Conservation (phyloP, 2,329 filamentous ascomycete genomes). For the Helotiales sp. region DNA sequence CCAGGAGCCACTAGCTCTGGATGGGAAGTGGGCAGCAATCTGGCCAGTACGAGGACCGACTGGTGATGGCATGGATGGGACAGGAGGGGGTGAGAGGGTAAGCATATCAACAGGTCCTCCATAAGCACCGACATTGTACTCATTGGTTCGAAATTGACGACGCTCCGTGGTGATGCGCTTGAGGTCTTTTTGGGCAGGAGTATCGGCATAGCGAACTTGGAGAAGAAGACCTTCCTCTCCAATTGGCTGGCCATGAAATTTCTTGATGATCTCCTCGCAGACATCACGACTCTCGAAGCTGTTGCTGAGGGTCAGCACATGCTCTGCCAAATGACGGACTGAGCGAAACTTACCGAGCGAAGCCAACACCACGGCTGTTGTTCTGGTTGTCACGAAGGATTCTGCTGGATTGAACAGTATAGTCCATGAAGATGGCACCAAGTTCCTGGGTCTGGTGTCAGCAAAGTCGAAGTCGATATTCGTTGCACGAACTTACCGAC, state of each 20-base stretch:
- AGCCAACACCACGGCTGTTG: slow-evolving; percentile 94
- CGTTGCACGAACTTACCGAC: slow-evolving; percentile 71
- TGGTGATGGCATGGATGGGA: slow-evolving; percentile 39
- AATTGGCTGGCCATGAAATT: slow-evolving; percentile 80
- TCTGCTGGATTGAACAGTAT: slow-evolving; percentile 88
- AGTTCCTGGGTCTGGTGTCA: slow-evolving; percentile 61
- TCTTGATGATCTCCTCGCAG: slow-evolving; percentile 86
- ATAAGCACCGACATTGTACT: slow-evolving; percentile 82
- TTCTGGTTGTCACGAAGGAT: slow-evolving; percentile 92
- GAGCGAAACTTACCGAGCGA: slow-evolving; percentile 76
- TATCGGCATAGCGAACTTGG: slow-evolving; percentile 97
- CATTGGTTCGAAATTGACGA: slow-evolving; percentile 92
- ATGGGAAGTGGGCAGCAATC: slow-evolving; percentile 42
- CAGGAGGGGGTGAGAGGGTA: slow-evolving; percentile 57
- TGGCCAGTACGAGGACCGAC: slow-evolving; percentile 41
- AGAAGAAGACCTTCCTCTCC: slow-evolving; percentile 82
- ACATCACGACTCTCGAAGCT: slow-evolving; percentile 90
- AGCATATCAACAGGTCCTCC: slow-evolving; percentile 56
- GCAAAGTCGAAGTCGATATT: too few species aligned
- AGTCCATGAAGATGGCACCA: slow-evolving; percentile 77
- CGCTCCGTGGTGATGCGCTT: slow-evolving; percentile 96
- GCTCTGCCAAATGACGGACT: slow-evolving; percentile 1
- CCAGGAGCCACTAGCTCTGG: slow-evolving; percentile 41
- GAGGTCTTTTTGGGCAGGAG: slow-evolving; percentile 91
- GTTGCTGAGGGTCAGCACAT: slow-evolving; percentile 30